Evolutionary conservation across 805 yeast species (phyloP).

Genomic region (Saccharomycopsis synnaedendra): DNA sequence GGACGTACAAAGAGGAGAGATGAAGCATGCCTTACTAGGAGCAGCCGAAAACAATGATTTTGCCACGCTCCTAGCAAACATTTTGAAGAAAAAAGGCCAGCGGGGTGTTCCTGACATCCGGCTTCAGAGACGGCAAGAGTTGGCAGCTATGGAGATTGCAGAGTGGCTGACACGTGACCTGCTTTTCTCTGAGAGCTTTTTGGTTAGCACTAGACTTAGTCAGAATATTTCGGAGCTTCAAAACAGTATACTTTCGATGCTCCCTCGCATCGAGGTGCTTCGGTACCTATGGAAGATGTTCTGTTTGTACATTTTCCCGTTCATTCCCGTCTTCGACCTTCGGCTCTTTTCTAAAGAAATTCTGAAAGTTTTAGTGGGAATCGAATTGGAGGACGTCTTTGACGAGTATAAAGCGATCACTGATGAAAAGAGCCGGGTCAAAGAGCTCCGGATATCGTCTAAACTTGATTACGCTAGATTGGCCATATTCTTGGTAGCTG

Average conservation of each 20-base stretch:
- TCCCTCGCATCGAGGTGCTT: conserved; percentile 5
- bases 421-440: not conserved
- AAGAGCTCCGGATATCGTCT: conserved; percentile 1
- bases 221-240: not conserved
- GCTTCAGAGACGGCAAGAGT: conserved; percentile 3
- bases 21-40: not conserved
- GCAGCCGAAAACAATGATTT: conserved; percentile 8
- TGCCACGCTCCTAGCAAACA: conserved; percentile 6
- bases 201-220: not conserved
- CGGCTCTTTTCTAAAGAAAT: not conserved
- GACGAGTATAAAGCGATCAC: not conserved
- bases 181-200: too few relatives aligned
- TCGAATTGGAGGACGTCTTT: conserved; percentile 1
- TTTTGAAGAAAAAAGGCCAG: not conserved
- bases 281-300: conserved; percentile 10
- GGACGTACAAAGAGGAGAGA: conserved; percentile 3
- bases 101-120: not conserved
- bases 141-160: conserved; percentile 4
- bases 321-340: conserved; percentile 10
- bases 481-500: conserved; percentile 3
- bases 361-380: conserved; percentile 2
- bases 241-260: not conserved
- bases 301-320: conserved; percentile 7
- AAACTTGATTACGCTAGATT: conserved; percentile 9
- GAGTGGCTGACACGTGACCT: too few relatives aligned